Conservation (phyloP, 352 stramenopile genomes). For the Phytophthora hibernalis region DNA sequence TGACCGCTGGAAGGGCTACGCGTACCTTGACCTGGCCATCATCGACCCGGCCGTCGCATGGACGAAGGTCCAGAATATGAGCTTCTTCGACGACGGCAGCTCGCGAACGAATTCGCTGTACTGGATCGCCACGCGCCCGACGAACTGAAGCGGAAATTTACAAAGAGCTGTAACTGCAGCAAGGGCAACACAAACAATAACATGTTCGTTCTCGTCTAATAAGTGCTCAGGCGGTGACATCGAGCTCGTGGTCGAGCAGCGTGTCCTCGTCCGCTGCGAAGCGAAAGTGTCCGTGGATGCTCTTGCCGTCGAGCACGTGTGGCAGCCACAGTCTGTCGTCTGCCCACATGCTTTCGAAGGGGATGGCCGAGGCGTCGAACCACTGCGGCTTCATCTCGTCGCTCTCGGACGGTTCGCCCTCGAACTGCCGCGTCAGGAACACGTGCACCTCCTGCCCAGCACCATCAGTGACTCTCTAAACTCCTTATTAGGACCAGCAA, state of each 20-base stretch:
- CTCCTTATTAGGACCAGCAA: background rate
- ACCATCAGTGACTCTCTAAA: constrained; percentile 4
- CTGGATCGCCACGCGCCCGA: constrained; percentile 87
- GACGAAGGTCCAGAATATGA: constrained; percentile 66
- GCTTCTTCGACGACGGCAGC: constrained; percentile 88
- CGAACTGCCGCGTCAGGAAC: constrained; percentile 70
- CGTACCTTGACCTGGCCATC: constrained; percentile 86
- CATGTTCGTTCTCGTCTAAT: background rate
- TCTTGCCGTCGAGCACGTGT: constrained; percentile 71
- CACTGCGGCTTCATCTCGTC: constrained; percentile 92
- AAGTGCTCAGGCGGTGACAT: constrained; percentile 16
- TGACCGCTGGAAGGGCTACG: constrained; percentile 84
- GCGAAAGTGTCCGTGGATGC: constrained; percentile 73
- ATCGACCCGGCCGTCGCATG: constrained; percentile 78
- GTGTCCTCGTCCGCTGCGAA: constrained; percentile 78
- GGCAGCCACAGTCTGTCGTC: constrained; percentile 88
- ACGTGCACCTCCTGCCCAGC: constrained; percentile 79
- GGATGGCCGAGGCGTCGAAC: constrained; percentile 69
- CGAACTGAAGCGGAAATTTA: constrained; percentile 9
- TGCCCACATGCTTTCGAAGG: constrained; percentile 89
- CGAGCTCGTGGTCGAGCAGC: constrained; percentile 60
- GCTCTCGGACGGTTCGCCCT: constrained; percentile 78
- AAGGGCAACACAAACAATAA: background rate
- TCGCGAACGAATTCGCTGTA: constrained; percentile 91
- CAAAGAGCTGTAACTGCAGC: background rate